Percentiles rank a stretch among this genome's conserved stretches.
These are phyloP conservation scores for Corymbia maculata DNA, from an alignment of 345 rosid genomes.

Conservation along the genomic window DNA sequence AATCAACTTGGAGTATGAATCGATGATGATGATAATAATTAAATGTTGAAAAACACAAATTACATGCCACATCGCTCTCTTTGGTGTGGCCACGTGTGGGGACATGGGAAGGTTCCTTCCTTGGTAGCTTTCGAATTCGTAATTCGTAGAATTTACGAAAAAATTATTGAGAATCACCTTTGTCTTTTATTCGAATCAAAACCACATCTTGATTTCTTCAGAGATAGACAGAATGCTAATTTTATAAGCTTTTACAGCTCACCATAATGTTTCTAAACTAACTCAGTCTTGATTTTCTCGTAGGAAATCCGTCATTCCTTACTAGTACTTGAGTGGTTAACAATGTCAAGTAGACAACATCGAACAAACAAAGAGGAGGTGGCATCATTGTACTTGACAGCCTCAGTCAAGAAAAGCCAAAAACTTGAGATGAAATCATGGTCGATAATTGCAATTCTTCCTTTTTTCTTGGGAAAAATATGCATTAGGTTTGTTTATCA, in stretches of 20 bases:
- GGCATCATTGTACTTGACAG: not conserved
- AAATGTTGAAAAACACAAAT: not conserved
- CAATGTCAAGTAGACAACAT: not conserved
- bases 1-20: not conserved
- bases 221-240: not conserved
- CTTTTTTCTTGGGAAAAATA: not conserved
- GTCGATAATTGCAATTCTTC: not conserved
- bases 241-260: not conserved
- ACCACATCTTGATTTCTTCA: not conserved
- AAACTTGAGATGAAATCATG: not conserved
- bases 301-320: not conserved
- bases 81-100: not conserved
- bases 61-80: not conserved
- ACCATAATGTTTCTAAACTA: not conserved
- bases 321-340: not conserved
- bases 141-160: not conserved
- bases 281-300: not conserved
- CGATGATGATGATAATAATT: not conserved
- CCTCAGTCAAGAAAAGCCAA: not conserved
- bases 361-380: not conserved
- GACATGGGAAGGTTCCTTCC: not conserved
- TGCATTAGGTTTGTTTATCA: not conserved
- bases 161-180: not conserved
- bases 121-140: not conserved
- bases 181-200: not conserved